Conservation (phyloP, 139 green algal genomes). For the Diplosphaera chodatii region DNA sequence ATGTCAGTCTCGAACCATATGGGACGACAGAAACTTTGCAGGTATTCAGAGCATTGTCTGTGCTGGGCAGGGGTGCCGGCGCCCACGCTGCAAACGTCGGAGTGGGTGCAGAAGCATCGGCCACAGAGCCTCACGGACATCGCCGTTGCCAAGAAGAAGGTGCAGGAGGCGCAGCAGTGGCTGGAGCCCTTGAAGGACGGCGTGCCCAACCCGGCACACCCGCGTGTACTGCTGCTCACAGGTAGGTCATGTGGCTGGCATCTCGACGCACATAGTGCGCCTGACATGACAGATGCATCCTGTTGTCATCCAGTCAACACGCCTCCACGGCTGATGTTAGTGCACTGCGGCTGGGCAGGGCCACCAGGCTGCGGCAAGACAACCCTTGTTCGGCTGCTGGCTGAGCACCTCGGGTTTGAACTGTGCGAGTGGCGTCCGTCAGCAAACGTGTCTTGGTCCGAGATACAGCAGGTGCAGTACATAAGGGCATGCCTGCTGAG, state of each 20-base stretch:
- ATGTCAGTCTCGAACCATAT: too few relatives aligned
- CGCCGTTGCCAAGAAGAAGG: conserved; percentile 63
- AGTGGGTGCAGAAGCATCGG: conserved; percentile 48
- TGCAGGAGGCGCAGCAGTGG: conserved; percentile 54
- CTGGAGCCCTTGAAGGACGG: conserved; percentile 28
- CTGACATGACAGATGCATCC: not conserved
- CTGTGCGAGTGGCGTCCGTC: conserved; percentile 65
- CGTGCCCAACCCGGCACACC: not conserved
- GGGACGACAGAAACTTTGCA: too few relatives aligned
- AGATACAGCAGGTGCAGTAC: not conserved
- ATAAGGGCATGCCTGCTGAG: not conserved
- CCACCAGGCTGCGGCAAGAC: conserved; percentile 69
- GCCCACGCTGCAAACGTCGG: not conserved
- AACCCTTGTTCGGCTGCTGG: conserved; percentile 42
- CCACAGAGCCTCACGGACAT: conserved; percentile 41
- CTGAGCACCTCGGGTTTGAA: conserved; percentile 41
- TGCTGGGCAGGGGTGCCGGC: too few relatives aligned
- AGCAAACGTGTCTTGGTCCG: not conserved
- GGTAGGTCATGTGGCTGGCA: conserved; percentile 4
- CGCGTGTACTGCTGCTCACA: conserved; percentile 35
- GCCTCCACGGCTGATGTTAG: not conserved
- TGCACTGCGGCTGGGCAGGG: conserved; percentile 30
- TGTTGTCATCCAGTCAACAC: not conserved
- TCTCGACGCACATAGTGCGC: too few relatives aligned
- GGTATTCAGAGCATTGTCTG: too few relatives aligned